Percentiles rank a stretch among this genome's conserved stretches.
Conservation (phyloP, 129 eudicot genomes). For the Smallanthus sonchifolius region DNA sequence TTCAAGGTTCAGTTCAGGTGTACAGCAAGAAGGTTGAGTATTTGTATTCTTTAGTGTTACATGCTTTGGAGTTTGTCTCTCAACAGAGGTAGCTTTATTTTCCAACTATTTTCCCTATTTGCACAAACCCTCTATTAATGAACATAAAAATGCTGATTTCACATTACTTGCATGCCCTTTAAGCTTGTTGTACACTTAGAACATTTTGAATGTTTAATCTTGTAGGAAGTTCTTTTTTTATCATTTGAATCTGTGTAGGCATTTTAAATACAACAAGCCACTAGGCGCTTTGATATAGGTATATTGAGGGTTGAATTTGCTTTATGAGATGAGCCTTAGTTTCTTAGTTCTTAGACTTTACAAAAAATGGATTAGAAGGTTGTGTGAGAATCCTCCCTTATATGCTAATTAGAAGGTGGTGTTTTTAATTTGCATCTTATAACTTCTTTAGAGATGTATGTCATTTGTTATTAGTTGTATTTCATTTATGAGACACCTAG, state of each 20-base stretch:
- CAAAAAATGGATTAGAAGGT: neutral
- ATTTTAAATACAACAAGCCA: neutral
- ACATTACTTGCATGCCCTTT: neutral
- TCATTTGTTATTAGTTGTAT: neutral
- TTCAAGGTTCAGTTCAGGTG: constrained; percentile 91
- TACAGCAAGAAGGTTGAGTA: constrained; percentile 91
- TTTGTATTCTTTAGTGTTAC: constrained; percentile 78
- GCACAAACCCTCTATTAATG: neutral
- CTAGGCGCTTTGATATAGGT: neutral
- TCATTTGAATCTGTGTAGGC: neutral
- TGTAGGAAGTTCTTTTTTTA: neutral
- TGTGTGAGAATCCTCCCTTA: neutral
- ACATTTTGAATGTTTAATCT: neutral
- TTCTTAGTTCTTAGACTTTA: neutral
- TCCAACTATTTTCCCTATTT: neutral
- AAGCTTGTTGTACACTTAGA: neutral
- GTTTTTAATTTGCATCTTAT: neutral
- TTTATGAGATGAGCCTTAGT: constrained; percentile 4
- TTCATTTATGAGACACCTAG: neutral
- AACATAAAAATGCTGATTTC: neutral
- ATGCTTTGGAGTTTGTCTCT: constrained; percentile 82
- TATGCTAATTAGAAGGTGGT: neutral
- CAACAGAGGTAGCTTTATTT: constrained; percentile 57
- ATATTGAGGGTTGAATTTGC: neutral
- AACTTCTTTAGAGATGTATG: neutral